Evolutionary conservation across 257 asterid genomes (phyloP), one percentile per base, ranked within the genome.

Genomic region (Ligustrum vulgare): DNA sequence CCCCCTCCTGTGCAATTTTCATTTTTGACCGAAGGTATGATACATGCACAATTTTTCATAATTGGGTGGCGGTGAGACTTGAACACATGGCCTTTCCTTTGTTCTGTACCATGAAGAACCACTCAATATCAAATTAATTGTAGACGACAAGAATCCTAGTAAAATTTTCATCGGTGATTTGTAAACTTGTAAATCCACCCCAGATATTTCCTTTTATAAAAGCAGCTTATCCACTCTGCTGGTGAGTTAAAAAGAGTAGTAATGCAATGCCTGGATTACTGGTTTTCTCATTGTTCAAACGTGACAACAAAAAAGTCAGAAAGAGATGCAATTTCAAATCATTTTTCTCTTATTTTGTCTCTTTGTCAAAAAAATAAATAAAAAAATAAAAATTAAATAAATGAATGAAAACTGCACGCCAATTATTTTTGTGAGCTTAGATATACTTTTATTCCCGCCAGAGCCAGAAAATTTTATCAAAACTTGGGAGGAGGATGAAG

Each of bases 401-500:
- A 28, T n/a, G n/a, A n/a, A n/a, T n/a, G n/a, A 28, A 28, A 28
- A 28, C 31, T 28, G 56, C 75, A 20, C 43, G 39, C 45, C 63
- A 45, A 58, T 43, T 74, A 68, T 75, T 67, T 71, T 64, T 82
- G 70, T 33, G 79, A 77, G 84, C 86, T 75, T 80, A 54, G 47
- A 79, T 82, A 75, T 81, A 73, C 72, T 79, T 65, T 77, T 79
- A 72, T 75, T 72, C 51, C 68, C 81, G 72, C 85, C 91, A 89
- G 97, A 84, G 70, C 73, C 84, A 37, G 88, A 79, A 71, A 70
- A 73, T 56, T 72, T 8, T 63, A 66, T 73, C 76, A 43, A 41
- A 69, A 80, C 86, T 70, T 93, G 96, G 96, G 98, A 93, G 76
- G 97, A 95, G 77, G 98, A 90, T 82, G 96, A 94, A 89, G 97